These are phyloP conservation scores for Aureobasidium sp. DNA, from an alignment of 2,329 filamentous ascomycete genomes.

Conservation along the genomic window DNA sequence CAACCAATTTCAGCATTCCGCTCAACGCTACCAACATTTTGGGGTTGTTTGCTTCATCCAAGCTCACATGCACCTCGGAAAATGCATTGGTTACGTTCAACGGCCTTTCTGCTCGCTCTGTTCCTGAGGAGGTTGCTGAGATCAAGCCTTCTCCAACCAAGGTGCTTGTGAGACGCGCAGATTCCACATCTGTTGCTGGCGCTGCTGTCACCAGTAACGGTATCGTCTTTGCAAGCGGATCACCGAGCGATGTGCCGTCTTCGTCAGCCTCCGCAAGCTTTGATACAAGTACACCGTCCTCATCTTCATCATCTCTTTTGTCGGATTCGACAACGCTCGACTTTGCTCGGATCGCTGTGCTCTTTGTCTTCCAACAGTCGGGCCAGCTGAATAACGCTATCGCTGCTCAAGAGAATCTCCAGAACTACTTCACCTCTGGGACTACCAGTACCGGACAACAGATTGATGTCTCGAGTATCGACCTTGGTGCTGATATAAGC, in stretches of 20 bases:
- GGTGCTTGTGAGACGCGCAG: not conserved
- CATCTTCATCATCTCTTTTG: constrained; percentile 16
- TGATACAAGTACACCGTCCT: constrained; percentile 13
- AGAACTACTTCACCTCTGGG: constrained; percentile 23
- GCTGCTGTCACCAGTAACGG: constrained; percentile 25
- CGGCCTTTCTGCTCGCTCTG: constrained; percentile 29
- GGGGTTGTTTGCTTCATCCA: constrained; percentile 63
- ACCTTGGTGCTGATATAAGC: constrained; percentile 21
- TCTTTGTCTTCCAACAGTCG: constrained; percentile 36
- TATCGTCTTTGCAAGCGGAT: constrained; percentile 22
- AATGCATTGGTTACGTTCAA: constrained; percentile 85
- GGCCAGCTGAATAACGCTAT: constrained; percentile 31
- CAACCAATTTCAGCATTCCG: constrained; percentile 64
- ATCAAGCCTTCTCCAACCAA: constrained; percentile 1
- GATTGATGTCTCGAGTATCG: constrained; percentile 18
- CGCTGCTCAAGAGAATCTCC: constrained; percentile 34
- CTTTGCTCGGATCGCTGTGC: constrained; percentile 37
- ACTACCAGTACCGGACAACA: constrained; percentile 14
- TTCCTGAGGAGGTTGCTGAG: constrained; percentile 12
- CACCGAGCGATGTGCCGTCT: not conserved
- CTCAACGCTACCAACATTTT: constrained; percentile 63
- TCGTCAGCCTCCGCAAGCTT: not conserved
- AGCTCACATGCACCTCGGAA: constrained; percentile 72
- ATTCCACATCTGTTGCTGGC: constrained; percentile 7
- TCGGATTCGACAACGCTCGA: constrained; percentile 26